Percentiles rank a stretch among this genome's conserved stretches.
phyloP scores from a whole-genome alignment of 441 rosid genomes.

The Omphalea diandra region DNA sequence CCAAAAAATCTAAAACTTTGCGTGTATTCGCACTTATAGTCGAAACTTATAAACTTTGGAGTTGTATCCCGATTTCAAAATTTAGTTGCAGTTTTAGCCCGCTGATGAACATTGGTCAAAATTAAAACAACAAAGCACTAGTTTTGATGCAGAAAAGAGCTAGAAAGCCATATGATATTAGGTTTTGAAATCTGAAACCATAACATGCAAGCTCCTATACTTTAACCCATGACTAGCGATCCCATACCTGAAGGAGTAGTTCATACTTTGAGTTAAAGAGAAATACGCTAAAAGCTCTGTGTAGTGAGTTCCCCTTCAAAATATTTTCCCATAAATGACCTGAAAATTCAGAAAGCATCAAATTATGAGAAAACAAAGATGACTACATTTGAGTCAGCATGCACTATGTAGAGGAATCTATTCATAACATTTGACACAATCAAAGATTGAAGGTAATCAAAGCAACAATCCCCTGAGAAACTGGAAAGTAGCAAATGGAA shows the following conservation, averaged over 20 bases:
- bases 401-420: neutral
- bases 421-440: neutral
- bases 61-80: too few species aligned
- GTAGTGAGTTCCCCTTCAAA: constrained; percentile 71
- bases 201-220: neutral
- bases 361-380: neutral
- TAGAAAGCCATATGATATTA: neutral
- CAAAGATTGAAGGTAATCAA: neutral
- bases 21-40: too few species aligned
- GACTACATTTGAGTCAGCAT: neutral
- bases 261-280: constrained; percentile 88
- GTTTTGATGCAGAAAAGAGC: neutral
- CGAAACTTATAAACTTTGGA: too few species aligned
- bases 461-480: neutral
- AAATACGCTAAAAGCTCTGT: constrained; percentile 97
- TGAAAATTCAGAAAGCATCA: constrained; percentile 32
- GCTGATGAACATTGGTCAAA: too few species aligned
- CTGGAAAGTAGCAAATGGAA: neutral
- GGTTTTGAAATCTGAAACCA: neutral
- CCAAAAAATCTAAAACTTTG: too few species aligned
- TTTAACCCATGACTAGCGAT: neutral
- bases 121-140: too few species aligned
- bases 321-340: constrained; percentile 98
- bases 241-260: constrained; percentile 86
- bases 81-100: too few species aligned